Evolutionary conservation across 352 stramenopile genomes (phyloP).

Genomic region (Pilasporangium apinafurcum): DNA sequence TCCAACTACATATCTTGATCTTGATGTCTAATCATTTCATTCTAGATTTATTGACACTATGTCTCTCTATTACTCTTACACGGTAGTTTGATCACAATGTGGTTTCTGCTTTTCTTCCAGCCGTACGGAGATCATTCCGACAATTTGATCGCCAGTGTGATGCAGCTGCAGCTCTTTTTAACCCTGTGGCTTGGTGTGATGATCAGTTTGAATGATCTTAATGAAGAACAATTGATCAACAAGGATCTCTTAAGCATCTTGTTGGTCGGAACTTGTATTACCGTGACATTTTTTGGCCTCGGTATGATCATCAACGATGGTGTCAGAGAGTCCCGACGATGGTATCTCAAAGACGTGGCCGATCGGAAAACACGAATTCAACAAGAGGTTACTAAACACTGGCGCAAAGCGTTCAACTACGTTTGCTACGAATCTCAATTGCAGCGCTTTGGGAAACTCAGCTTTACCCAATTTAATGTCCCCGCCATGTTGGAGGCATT

Average conservation of each 20-base stretch:
- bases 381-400: constrained; percentile 25
- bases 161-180: constrained; percentile 73
- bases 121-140: constrained; percentile 65
- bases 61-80: background rate
- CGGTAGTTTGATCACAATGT: constrained; percentile 55
- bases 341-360: constrained; percentile 29
- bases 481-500: constrained; percentile 48
- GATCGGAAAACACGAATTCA: constrained; percentile 34
- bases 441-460: constrained; percentile 25
- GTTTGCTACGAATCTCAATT: constrained; percentile 46
- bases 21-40: background rate
- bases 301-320: constrained; percentile 58
- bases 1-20: background rate
- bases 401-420: constrained; percentile 49
- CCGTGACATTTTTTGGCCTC: constrained; percentile 54
- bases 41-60: background rate
- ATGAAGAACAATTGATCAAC: constrained; percentile 60
- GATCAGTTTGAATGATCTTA: constrained; percentile 60
- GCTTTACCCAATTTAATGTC: constrained; percentile 38
- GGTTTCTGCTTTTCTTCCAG: constrained; percentile 73
- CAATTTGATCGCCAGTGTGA: constrained; percentile 68
- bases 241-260: constrained; percentile 49
- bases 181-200: constrained; percentile 79
- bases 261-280: constrained; percentile 54
- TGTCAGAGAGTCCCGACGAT: constrained; percentile 28